Conservation (phyloP, 768 basidiomycete species). For the Russula sp. region DNA sequence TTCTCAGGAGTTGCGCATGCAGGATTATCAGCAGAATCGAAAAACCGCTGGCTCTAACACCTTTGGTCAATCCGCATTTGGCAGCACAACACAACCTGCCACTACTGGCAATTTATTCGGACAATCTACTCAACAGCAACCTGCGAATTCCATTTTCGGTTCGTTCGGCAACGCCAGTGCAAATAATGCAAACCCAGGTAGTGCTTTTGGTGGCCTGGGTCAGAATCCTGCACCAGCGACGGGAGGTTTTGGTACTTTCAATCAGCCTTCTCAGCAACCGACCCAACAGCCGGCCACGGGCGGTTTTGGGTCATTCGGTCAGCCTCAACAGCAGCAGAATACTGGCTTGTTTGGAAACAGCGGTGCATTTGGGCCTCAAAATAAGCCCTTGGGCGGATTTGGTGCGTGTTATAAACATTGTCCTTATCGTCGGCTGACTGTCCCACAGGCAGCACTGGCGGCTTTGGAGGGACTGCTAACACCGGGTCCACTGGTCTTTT, state of each 20-base stretch:
- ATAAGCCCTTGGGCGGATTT: slow-evolving; percentile 29
- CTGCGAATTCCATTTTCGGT: slow-evolving; percentile 29
- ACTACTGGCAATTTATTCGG: slow-evolving; percentile 30
- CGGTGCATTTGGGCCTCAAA: slow-evolving; percentile 31
- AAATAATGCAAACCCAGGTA: slow-evolving; percentile 22
- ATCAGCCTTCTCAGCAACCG: slow-evolving; percentile 23
- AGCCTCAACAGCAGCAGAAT: slow-evolving; percentile 25
- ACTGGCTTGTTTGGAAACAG: slow-evolving; percentile 29
- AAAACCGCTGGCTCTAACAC: slow-evolving; percentile 35
- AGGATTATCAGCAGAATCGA: slow-evolving; percentile 44
- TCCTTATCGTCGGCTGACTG: slow-evolving; percentile 1
- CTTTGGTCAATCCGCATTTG: slow-evolving; percentile 35
- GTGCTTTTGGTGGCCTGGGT: slow-evolving; percentile 30
- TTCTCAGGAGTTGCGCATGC: slow-evolving; percentile 40
- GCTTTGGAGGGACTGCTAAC: slow-evolving; percentile 19
- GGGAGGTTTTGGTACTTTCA: slow-evolving; percentile 28
- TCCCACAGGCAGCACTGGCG: slow-evolving; percentile 11
- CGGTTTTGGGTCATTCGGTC: slow-evolving; percentile 34
- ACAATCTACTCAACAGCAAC: slow-evolving; percentile 29
- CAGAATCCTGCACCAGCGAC: slow-evolving; percentile 22
- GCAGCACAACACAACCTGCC: slow-evolving; percentile 26
- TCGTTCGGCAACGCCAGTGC: slow-evolving; percentile 28
- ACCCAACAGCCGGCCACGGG: slow-evolving; percentile 29
- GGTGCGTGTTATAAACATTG: slow-evolving; percentile 3
- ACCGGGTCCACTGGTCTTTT: slow-evolving; percentile 26